Evolutionary conservation across 805 yeast species (phyloP), one percentile per base, ranked within the genome.

Genomic region (Maudiozyma serrabonitensis): DNA sequence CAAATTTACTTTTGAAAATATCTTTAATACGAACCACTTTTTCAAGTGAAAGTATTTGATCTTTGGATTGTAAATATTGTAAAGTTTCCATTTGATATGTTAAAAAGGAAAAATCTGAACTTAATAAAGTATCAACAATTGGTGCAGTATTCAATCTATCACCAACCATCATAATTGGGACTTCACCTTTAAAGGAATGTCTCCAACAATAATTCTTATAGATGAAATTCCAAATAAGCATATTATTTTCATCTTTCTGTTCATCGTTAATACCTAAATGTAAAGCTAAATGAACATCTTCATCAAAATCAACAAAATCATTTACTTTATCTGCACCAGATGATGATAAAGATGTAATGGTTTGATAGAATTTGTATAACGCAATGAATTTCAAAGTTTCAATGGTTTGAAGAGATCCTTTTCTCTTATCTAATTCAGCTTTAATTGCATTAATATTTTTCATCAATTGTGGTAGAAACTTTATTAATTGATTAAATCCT

Each of bases 141-240:
- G 59, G 57, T 2, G 61, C 50, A 6, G 60, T 50, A 32, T 56
- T 58, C 34, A 51, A 28, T 25, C 26, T 47, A 12, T 45, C 21
- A 12, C 41, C 46, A n/a, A 23, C 19, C 18, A 58, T 48, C 40
- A 61, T 48, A 13, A 56, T 50, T 12, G 67, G 64, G 11, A 56
- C 48, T 47, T 62, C 63, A 44, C 67, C 67, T 32, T 53, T 58
- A 25, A 56, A 54, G 21, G 59, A 43, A 48, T 62, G 64, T 45
- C 66, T 61, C 61, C 62, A 60, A 39, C 58, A 57, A 43, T 63
- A 63, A 43, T 60, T 60, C 48, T 57, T 62, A 38, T 52, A 57
- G 28, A 61, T 62, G 38, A 57, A 60, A 45, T 63, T 62, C 66
- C 66, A 63, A 18, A 58, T 42, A 23, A 53, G 34, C 32, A 60